Evolutionary conservation across 1,284 basidiomycete genomes (phyloP), one percentile per base, ranked within the genome.

Genomic region (Trichosporon sp.): DNA sequence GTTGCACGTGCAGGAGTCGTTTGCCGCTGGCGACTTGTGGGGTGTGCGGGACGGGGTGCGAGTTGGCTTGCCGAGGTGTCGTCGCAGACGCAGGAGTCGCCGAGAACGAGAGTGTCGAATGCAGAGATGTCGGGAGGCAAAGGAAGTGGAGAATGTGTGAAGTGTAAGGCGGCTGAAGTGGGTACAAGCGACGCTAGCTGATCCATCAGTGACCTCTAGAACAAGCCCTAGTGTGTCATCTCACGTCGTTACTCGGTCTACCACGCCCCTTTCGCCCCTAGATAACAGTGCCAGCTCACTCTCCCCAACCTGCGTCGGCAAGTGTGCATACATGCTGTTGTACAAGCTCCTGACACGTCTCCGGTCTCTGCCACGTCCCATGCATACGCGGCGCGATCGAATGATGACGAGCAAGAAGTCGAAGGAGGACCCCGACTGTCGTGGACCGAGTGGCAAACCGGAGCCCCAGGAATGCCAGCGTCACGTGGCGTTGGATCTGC

Each of bases 1-100:
- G 56, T 60, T 31, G 56, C 56, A 60, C 56, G 56, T 60, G 56
- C 56, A n/a, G 56, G 31, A 6, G 56, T 31, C 56, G 56, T 31
- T 29, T 15, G 29, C 18, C 12, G 27, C 25, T 18, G 27, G 6
- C 1, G 27, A 31, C 11, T 2, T 29, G 56, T n/a, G 5, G 11
- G 29, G 56, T 8, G 27, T 60, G 56, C 29, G 15, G 21, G 12
- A 6, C 34, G 34, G 12, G 5, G 34, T 5, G 12, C 21, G 47
- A 51, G 23, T 25, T 2, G 21, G n/a, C 11, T 15, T 8, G 38
- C 47, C 23, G 21, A 21, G 23, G 47, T 11, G 47, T 51, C 7
- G 47, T 25, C 9, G 47, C 47, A 51, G 21, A 23, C 9, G 21
- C 47, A 25, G n/a, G 23, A 3, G 47, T 51, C 23, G 47, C 21